Base-by-base conservation (phyloP, 768 basidiomycete genomes). In the Hygrocybe punicea region DNA sequence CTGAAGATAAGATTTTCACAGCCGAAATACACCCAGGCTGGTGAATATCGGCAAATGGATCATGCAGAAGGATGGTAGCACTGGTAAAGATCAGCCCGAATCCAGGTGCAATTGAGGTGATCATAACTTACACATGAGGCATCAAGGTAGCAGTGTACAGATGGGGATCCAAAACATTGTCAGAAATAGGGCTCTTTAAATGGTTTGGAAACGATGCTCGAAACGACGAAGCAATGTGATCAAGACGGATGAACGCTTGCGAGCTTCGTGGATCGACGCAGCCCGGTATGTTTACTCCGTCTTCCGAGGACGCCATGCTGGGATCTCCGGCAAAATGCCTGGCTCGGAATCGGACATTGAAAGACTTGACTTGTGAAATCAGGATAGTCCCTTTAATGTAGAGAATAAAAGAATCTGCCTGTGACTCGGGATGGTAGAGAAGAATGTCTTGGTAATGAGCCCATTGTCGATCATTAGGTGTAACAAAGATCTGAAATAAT, bases 381-480 rank as follows among this genome's bases (percentile, higher is more conserved):
- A 91, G 61, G 55, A 89, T 83, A 7, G 80, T 77, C 9, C 82
- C 79, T 67, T 91, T 90, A 67, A 89, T 77, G 60, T 86, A 89
- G 14, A 91, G 64, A 8, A 81, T 80, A 64, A 90, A 89, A 0
- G 88, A 83, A 67, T 90, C 89, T 1, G 82, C 82, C 60, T 84
- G 81, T 13, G 78, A 74, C 35, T 81, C 80, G 16, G 82, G 82
- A 65, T 91, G 86, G 3, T 71, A 64, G 3, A 83, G 73, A n/a
- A 89, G 75, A 21, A 89, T 69, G 60, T 87, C 79, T 55, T 72
- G 77, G 6, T 78, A 79, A 57, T 85, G 82, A 1, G 86, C 83
- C 82, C 86, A 85, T 67, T 90, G 87, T 9, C 88, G 79, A 33
- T 83, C 76, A 45, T 75, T 72, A 40, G 76, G 78, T 23, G 69